Conservation (phyloP, 176 grass and related monocot species). For the Oryza meridionalis region DNA sequence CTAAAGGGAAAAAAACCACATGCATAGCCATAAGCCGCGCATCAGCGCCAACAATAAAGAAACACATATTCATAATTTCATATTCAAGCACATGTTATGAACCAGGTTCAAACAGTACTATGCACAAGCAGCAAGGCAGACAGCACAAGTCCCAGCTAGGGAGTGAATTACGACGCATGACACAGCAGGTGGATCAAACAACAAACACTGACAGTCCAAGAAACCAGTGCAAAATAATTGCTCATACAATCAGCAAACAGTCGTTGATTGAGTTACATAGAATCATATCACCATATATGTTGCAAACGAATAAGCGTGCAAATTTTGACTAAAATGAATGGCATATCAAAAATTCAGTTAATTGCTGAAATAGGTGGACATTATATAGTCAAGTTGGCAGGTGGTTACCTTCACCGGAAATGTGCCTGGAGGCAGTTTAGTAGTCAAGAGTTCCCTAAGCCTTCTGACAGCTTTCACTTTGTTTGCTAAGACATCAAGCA, state of each 20-base stretch:
- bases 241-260: background rate
- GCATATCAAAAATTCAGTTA: background rate
- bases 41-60: constrained; percentile 3
- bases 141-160: background rate
- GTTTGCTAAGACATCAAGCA: constrained; percentile 95
- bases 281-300: background rate
- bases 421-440: constrained; percentile 82
- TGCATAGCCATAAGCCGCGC: constrained; percentile 1
- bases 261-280: background rate
- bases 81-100: background rate
- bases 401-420: constrained; percentile 92
- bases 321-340: constrained; percentile 13
- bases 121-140: background rate
- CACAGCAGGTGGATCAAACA: background rate
- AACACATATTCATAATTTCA: background rate
- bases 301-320: constrained; percentile 16
- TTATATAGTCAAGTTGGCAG: background rate
- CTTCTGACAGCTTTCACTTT: constrained; percentile 98
- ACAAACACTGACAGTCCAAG: background rate
- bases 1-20: background rate
- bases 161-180: background rate
- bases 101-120: background rate
- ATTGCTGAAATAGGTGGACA: background rate
- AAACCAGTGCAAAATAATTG: background rate
- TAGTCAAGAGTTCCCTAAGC: constrained; percentile 93